These are phyloP conservation scores for Trichoderma semiorbis DNA, from an alignment of 2,329 filamentous ascomycete species.

Conservation along the genomic window DNA sequence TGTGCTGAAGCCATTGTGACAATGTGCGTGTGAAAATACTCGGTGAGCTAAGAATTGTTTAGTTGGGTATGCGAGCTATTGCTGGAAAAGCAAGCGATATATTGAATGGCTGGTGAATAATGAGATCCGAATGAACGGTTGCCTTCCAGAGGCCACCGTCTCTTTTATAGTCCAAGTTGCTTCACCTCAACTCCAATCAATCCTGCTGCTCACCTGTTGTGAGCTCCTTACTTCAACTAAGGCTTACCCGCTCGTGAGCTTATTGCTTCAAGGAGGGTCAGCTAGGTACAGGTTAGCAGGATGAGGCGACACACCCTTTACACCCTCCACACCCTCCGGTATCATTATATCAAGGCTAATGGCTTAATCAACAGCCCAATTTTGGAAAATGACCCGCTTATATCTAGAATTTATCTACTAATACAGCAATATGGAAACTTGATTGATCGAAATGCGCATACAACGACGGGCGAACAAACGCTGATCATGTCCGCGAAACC, in stretches of 20 bases:
- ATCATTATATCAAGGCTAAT: background rate
- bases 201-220: background rate
- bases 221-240: background rate
- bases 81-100: background rate
- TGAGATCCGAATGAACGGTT: background rate
- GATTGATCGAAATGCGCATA: background rate
- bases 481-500: background rate
- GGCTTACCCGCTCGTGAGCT: background rate
- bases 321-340: background rate
- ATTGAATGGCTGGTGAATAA: background rate
- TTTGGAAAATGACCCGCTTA: background rate
- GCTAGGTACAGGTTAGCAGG: background rate
- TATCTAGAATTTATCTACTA: background rate
- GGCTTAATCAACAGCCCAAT: background rate
- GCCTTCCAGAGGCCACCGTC: background rate
- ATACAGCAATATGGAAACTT: background rate
- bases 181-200: background rate
- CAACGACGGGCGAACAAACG: background rate
- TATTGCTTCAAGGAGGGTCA: background rate
- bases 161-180: background rate
- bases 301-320: background rate
- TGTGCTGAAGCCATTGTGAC: background rate
- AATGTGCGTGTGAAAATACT: background rate
- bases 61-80: background rate
- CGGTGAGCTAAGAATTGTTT: background rate